Evolutionary conservation across 768 basidiomycete genomes (phyloP), one percentile per base, ranked within the genome.

Genomic region (Rhodotorula taiwanensis): DNA sequence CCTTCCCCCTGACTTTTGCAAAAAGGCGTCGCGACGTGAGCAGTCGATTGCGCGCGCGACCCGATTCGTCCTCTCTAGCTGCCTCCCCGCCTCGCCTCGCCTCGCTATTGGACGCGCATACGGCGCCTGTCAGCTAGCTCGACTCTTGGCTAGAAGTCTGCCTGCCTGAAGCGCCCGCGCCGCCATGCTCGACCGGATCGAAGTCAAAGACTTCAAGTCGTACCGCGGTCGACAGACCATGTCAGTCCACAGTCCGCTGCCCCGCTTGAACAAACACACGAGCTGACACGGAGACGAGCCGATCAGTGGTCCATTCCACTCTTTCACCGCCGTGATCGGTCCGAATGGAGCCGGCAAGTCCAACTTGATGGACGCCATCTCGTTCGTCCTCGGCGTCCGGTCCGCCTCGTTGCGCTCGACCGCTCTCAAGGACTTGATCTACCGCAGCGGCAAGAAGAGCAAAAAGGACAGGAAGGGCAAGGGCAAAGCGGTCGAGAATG

Each of bases 281-380:
- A n/a, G n/a, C n/a, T n/a, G n/a, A n/a, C n/a, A n/a, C n/a, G n/a
- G n/a, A n/a, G n/a, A 43, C 52, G 85, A 86, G 43, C 86, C 87
- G 74, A 88, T 83, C 33, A 89, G 93, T 52, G 92, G 91, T 1
- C 91, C 91, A 2, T 92, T 93, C 79, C 84, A 83, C 78, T 84
- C 86, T 72, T 99, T 99, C 77, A 93, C 94, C 0, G 94, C 90
- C 16, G 82, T 97, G 58, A 97, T 99, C 71, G 95, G 95, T 27
- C 94, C 95, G 41, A 98, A 99, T 86, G 94, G 95, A 60, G 91
- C 94, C 1, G 95, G 95, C 63, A 98, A 99, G 75, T 94, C 91
- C 15, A 99, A 99, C 75, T 83, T 98, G 59, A 98, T 98, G 95
- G 95, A 99, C 75, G 95, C 95, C 55, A 97, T 99, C 69, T 98